Percentiles rank a stretch among this genome's conserved stretches.
These are phyloP conservation scores for Kickxella alabastrina DNA, from an alignment of 192 early-diverging fungal species.

Conservation along the genomic window DNA sequence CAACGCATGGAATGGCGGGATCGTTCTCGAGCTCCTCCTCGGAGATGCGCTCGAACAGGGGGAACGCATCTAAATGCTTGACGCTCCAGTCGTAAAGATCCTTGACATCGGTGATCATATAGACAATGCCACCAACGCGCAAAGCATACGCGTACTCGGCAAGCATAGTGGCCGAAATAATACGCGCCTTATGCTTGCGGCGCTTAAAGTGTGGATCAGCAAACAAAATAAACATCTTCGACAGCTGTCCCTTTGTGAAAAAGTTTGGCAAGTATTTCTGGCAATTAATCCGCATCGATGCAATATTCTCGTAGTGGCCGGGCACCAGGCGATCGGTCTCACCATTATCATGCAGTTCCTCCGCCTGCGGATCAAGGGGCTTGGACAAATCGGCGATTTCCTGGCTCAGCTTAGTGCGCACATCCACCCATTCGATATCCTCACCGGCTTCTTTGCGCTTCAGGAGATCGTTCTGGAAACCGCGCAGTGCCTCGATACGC, in stretches of 20 bases:
- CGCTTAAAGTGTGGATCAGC: conserved; percentile 99
- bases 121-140: conserved; percentile 83
- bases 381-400: conserved; percentile 24
- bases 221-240: conserved; percentile 97
- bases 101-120: conserved; percentile 92
- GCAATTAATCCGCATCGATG: conserved; percentile 96
- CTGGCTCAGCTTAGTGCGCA: conserved; percentile 40
- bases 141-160: conserved; percentile 98
- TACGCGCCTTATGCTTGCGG: conserved; percentile 96
- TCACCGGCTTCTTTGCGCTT: background rate
- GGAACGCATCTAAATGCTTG: conserved; percentile 88
- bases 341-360: conserved; percentile 49
- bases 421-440: conserved; percentile 40
- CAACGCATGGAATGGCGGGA: conserved; percentile 78
- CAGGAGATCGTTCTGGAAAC: conserved; percentile 51
- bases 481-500: conserved; percentile 81
- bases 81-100: conserved; percentile 96
- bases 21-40: conserved; percentile 76
- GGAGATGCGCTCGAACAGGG: conserved; percentile 82
- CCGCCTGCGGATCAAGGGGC: conserved; percentile 8
- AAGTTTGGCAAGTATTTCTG: conserved; percentile 99
- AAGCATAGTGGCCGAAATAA: conserved; percentile 83
- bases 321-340: conserved; percentile 50
- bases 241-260: conserved; percentile 91
- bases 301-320: conserved; percentile 91